Evolutionary conservation across 352 stramenopile genomes (phyloP), one percentile per base, ranked within the genome.

Genomic region (Plasmopara halstedii): DNA sequence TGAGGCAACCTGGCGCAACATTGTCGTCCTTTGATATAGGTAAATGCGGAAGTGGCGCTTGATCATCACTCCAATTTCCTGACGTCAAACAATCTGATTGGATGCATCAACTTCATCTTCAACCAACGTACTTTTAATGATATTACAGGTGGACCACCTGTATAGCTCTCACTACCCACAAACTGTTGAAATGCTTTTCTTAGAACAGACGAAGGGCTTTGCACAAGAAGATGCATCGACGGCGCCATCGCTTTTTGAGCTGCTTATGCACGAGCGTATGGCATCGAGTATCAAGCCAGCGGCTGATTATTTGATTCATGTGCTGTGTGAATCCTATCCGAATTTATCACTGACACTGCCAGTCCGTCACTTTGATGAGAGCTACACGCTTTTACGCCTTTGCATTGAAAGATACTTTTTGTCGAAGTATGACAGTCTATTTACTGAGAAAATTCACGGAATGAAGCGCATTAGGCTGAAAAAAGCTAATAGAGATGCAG

Each of bases 231-330:
- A 20, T 33, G 48, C 45, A 4, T 38, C 40, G 10, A 33, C 50
- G 11, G 13, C 62, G 7, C 82, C 82, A 26, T 94, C 82, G 53
- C 73, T 90, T 17, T 94, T 88, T 39, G 82, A 94, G 57, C 58
- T 94, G 47, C 62, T 91, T 32, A 94, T 94, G 82, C 82, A 94
- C 61, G 73, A 91, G 55, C 74, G 76, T 42, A 88, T 94, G 77
- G 66, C 63, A n/a, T 31, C 50, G 25, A 70, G 77, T 38, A 75
- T 94, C 48, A 85, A 87, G 41, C 73, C 82, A 3, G 82, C 82
- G 19, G 57, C 78, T 17, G 71, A 88, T 55, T 94, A 94, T 47
- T 41, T 91, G 26, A 57, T 81, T 46, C 71, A 83, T 46, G 67
- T 68, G 36, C 44, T 89, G 32, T 84, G 73, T 19, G 82, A 94